Evolutionary conservation across 176 grass and related monocot species (phyloP), one percentile per base, ranked within the genome.

Genomic region (Puccinellia tenuiflora): DNA sequence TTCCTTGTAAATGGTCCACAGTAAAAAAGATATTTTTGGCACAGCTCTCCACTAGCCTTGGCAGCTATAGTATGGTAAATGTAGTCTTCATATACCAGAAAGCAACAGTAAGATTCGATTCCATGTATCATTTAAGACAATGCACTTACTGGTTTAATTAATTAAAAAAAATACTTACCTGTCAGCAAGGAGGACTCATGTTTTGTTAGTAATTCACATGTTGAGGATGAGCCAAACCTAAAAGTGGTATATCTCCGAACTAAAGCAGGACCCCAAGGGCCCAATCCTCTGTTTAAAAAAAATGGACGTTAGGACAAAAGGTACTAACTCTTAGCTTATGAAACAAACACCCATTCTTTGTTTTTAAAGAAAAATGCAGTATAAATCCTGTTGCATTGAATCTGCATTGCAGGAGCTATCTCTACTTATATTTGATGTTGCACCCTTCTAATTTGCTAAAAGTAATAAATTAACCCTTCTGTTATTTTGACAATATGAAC

Each of bases 11-110:
- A 98, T 67, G 92, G 92, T 31, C 92, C 96, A 5, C 91, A 90
- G 35, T 91, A 88, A 93, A 98, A 95, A 43, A 95, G 85, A 45
- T 98, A 77, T 59, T 95, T 98, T 83, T 95, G 83, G 76, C 96
- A 98, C 70, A 91, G 61, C 83, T 98, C 96, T 83, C 92, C 92
- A 84, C 96, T 98, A 86, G 90, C 91, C 83, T 93, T 95, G 65
- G 96, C 92, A 46, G 89, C 96, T 91, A 98, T 84, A 25, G 96
- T 95, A 86, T 98, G 96, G 77, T 98, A 98, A 34, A 93, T 90
- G 51, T 98, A 98, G 86, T 98, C 96, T 98, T 88, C 69, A 91
- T 62, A 63, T 21, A 82, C 18, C 34, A 82, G 7, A 79, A 82
- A 53, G 28, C 1, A 75, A 57, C 9, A 28, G n/a, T 79, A 80